phyloP scores from a whole-genome alignment of 2,329 filamentous ascomycete species.

The Venturia pyrina region DNA sequence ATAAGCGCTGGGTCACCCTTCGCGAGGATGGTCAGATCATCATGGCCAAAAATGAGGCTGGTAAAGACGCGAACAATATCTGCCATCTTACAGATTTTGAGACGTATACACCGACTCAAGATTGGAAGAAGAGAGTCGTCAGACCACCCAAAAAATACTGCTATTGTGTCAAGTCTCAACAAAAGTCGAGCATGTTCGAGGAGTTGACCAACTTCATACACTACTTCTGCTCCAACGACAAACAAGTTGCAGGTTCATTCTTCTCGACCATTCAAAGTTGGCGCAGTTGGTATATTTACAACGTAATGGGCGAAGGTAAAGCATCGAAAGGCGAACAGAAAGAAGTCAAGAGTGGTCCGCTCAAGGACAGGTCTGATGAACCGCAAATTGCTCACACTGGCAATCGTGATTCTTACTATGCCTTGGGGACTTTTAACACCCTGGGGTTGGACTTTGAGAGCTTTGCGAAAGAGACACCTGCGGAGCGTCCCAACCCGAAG shows the following conservation, averaged over 20 bases:
- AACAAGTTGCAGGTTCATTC: conserved; percentile 55
- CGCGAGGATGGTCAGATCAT: conserved; percentile 61
- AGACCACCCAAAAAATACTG: conserved; percentile 78
- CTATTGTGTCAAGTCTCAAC: conserved; percentile 84
- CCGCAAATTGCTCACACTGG: conserved; percentile 16
- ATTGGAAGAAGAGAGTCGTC: conserved; percentile 58
- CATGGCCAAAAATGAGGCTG: conserved; percentile 57
- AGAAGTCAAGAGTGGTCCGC: conserved; percentile 13
- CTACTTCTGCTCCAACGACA: conserved; percentile 77
- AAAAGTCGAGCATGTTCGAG: conserved; percentile 75
- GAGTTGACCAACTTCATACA: conserved; percentile 81
- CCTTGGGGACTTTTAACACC: conserved; percentile 9
- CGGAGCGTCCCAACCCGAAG: background rate
- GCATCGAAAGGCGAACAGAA: conserved; percentile 21
- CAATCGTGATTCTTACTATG: conserved; percentile 12
- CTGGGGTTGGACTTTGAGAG: conserved; percentile 4
- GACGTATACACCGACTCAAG: conserved; percentile 67
- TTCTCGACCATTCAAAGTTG: conserved; percentile 64
- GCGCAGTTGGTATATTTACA: conserved; percentile 86
- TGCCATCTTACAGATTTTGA: conserved; percentile 91
- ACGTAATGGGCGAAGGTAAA: conserved; percentile 52
- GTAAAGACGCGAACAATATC: conserved; percentile 57
- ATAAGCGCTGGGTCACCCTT: conserved; percentile 70
- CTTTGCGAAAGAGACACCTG: background rate
- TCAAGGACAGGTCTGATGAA: conserved; percentile 19